Evolutionary conservation across 2,329 filamentous ascomycete genomes (phyloP), one percentile per base, ranked within the genome.

Genomic region (Lachnellula occidentalis): DNA sequence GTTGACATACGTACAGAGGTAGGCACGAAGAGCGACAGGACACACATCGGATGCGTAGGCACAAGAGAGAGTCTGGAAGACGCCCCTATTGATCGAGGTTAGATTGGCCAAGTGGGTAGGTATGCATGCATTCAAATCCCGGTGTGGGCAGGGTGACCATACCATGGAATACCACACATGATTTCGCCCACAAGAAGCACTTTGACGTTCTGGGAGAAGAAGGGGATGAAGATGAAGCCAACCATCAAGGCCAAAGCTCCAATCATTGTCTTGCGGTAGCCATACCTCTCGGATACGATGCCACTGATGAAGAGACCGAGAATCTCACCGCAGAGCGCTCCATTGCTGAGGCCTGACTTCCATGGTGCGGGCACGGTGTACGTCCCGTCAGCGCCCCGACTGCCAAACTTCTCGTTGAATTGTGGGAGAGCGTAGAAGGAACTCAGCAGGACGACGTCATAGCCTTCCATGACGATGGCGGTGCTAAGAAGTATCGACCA

Each of bases 121-220:
- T 6, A 6, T 24, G 11, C 5, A 15, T 45, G 15, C 11, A 45
- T 11, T n/a, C n/a, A n/a, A n/a, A 46, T 72, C 34, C 22, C 5
- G 34, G 68, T 64, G 50, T 69, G 72, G 41, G 19, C 1, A 3
- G 65, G 63, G 68, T 68, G 71, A 74, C 49, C 76, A 78, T 72
- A 74, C 53, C 76, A 78, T 3, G 76, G 76, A 50, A 78, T 71
- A 53, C 76, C 73, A 50, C 73, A 75, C 19, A 78, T 66, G 34
- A 78, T 75, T 60, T 77, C 74, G 24, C 73, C 75, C 1, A 72
- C 71, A 2, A 77, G 67, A n/a, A 78, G 64, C 15, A 72, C 65
- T 57, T 73, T 67, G 22, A 78, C 68, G 48, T 73, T 76, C 37
- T 71, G 68, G 1, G 75, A 73, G 5, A 75, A 77, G 67, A 78